Evolutionary conservation across 805 yeast genomes (phyloP), one percentile per base, ranked within the genome.

Genomic region (Metschnikowia koreensis): DNA sequence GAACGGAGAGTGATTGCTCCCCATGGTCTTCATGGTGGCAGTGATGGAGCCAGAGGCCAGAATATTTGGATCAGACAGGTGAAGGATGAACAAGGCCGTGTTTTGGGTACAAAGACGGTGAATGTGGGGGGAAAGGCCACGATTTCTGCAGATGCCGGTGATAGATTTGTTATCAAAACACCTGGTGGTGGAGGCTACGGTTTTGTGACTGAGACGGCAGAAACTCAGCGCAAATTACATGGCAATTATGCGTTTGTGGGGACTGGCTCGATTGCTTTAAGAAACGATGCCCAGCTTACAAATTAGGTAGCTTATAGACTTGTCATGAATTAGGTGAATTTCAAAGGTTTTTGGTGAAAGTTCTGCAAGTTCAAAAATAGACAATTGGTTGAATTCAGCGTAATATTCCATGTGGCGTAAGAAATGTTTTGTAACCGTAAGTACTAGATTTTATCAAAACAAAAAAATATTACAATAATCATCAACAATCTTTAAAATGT

Each of bases 1-100:
- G 97, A 93, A 66, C 80, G 99, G 65, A 79, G 98, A 60, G 83
- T 88, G 2, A 69, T 81, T 53, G 85, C 92, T 1, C 99, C 98
- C 1, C 87, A 85, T 66, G 99, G 98, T 4, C 66, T 93, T 47
- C 69, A 79, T 22, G 97, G 97, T 1, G 99, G 98, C 33, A 75
- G 70, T 31, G 81, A 82, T 57, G 99, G 96, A 2, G 66, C 67
- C 26, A 71, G 89, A 54, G 99, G 99, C 6, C 60, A 57, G 47
- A 69, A 74, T 58, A 59, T 59, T 31, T 75, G 78, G 78, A 56
- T 57, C 43, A 58, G 66, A 44, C 58, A 59, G 41, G 51, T 64
- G 17, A 46, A 40, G 34, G 53, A 53, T 52, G 48, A 41, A 1
- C 51, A 33, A 36, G 71, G 71, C 12, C 48, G 61, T 12, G 48